Evolutionary conservation across 345 rosid species (phyloP).

Genomic region (Excoecaria agallocha): DNA sequence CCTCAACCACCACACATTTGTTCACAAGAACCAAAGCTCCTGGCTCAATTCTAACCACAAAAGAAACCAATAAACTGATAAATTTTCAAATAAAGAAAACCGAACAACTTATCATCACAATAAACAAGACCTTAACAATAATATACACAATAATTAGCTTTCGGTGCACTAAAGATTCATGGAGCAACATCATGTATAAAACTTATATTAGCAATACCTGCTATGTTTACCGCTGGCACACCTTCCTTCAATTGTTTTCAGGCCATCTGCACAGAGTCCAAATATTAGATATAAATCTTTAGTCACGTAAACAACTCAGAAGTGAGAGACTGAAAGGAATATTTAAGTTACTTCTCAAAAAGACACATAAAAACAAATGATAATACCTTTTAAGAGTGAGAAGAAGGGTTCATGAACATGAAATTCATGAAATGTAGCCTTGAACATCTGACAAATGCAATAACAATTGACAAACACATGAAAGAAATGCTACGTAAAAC

Average conservation of each 20-base stretch:
- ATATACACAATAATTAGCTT: background rate
- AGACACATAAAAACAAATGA: background rate
- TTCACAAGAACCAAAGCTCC: constrained; percentile 61
- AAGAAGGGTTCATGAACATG: constrained; percentile 51
- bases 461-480: background rate
- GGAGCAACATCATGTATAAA: background rate
- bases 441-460: constrained; percentile 31
- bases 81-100: background rate
- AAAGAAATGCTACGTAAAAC: background rate
- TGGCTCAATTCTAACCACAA: constrained; percentile 48
- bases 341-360: background rate
- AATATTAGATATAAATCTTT: constrained; percentile 17
- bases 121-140: background rate
- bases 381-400: constrained; percentile 44
- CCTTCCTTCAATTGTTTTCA: constrained; percentile 49
- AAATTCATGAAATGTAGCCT: constrained; percentile 34
- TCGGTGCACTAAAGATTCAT: background rate
- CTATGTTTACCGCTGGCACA: constrained; percentile 35
- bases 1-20: constrained; percentile 62
- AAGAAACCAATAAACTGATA: constrained; percentile 2
- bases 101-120: background rate
- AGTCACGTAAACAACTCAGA: background rate
- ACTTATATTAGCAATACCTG: constrained; percentile 28
- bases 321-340: background rate
- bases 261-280: constrained; percentile 36